Evolutionary conservation across 345 rosid genomes (phyloP), one percentile per base, ranked within the genome.

Genomic region (Citrus glauca): DNA sequence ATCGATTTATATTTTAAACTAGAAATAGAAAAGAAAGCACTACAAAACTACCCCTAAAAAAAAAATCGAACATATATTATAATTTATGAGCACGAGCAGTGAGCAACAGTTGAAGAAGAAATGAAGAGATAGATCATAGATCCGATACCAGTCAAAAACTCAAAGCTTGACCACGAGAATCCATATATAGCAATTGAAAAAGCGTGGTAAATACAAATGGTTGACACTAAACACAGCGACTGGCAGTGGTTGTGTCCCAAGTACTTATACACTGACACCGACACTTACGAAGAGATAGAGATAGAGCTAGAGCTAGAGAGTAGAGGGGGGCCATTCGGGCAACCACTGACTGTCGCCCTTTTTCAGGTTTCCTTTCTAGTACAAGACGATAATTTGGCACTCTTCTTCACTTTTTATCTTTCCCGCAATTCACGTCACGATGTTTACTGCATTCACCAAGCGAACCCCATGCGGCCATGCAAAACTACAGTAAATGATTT

Each of bases 281-380:
- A 11, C 22, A 30, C 5, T 30, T 2, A 45, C 3, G 50, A 13
- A 45, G 17, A 45, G 50, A 6, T 35, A 35, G 37, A 35, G 37
- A 4, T 11, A 42, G 50, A 3, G 50, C 4, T 3, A 42, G 16
- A 9, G 45, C 14, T 42, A 25, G 27, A 25, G 27, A 25, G 2
- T 38, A 10, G 22, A 63, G 42, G 75, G 75, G 69, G 69, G 82
- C 55, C 78, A 55, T 53, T 76, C 63, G 59, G 68, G 28, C 60
- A 69, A 27, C 59, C 16, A 33, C 33, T 25, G 68, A 50, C 64
- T 32, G 42, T 60, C 14, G 42, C 42, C 13, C 76, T 74, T 78
- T 78, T 27, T 80, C 73, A 72, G 38, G 80, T 76, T 78, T 79
- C 84, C 82, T 68, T 69, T 79, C 74, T 64, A 38, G 69, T 76